phyloP scores from a whole-genome alignment of 306 rosid species.

The Dryas alaskensis region DNA sequence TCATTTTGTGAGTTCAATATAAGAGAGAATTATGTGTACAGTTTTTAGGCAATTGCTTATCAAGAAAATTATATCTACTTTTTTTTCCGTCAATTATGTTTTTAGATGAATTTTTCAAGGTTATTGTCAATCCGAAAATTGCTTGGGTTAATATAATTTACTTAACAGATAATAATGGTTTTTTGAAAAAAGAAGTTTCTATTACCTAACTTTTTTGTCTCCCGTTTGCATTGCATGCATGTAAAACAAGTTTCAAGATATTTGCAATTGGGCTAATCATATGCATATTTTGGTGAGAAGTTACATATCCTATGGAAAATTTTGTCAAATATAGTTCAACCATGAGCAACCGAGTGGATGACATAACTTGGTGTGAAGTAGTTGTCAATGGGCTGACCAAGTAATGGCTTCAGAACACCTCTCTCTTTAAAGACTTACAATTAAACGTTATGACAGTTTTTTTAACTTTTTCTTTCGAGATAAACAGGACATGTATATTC shows the following conservation, averaged over 20 bases:
- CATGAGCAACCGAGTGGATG: neutral
- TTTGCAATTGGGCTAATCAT: neutral
- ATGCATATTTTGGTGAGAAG: neutral
- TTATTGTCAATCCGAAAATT: too few relatives aligned
- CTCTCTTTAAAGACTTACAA: neutral
- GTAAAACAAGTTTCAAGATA: neutral
- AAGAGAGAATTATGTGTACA: neutral
- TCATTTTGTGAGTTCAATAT: neutral
- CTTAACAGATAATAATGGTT: too few relatives aligned
- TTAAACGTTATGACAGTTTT: neutral
- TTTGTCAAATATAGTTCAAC: neutral
- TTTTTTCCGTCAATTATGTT: too few relatives aligned
- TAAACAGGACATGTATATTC: neutral
- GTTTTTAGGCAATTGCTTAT: neutral
- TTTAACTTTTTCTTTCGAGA: neutral
- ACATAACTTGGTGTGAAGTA: too few relatives aligned
- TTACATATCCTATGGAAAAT: neutral
- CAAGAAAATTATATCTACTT: neutral
- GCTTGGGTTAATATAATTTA: too few relatives aligned
- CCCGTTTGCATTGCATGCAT: too few relatives aligned
- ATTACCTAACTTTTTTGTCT: too few relatives aligned
- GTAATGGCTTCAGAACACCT: neutral
- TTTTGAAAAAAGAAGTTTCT: too few relatives aligned
- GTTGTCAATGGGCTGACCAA: too few relatives aligned
- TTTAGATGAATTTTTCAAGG: too few relatives aligned